phyloP scores from a whole-genome alignment of 495 filamentous ascomycete species.

The Penicillium nucicola region DNA sequence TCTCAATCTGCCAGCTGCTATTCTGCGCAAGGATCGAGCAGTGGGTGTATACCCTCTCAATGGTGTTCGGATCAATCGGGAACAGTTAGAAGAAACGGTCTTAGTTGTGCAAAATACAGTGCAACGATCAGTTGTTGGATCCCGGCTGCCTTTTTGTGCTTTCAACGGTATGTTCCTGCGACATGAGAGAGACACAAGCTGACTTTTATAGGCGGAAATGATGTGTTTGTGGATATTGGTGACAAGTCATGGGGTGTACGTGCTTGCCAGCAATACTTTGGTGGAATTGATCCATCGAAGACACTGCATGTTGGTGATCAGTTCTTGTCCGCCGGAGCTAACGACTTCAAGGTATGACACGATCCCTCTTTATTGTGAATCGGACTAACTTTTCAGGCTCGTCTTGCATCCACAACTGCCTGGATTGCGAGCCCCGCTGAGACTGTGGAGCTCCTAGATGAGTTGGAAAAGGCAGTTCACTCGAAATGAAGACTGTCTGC shows the following conservation, averaged over 20 bases:
- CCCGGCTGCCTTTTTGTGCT: conserved; percentile 85
- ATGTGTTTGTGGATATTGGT: conserved; percentile 98
- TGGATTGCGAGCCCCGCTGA: conserved; percentile 95
- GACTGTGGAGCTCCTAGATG: conserved; percentile 84
- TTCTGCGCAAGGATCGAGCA: conserved; percentile 88
- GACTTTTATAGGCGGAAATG: conserved; percentile 63
- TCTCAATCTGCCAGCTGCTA: conserved; percentile 69
- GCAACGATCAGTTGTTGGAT: conserved; percentile 69
- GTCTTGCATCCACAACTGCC: conserved; percentile 63
- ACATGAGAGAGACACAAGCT: neutral
- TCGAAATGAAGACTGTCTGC: neutral
- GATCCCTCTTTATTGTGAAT: neutral
- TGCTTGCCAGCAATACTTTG: conserved; percentile 90
- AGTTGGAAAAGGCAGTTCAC: conserved; percentile 37
- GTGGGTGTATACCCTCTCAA: conserved; percentile 76
- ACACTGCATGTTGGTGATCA: conserved; percentile 92
- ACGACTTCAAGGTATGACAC: conserved; percentile 80
- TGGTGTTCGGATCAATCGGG: conserved; percentile 67
- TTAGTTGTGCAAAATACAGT: conserved; percentile 89
- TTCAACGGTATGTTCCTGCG: conserved; percentile 67
- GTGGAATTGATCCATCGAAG: conserved; percentile 58
- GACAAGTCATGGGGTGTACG: conserved; percentile 95
- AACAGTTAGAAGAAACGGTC: conserved; percentile 93
- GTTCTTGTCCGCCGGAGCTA: conserved; percentile 91
- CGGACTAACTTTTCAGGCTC: conserved; percentile 38